phyloP scores from a whole-genome alignment of 352 stramenopile genomes.

The Peronospora belbahrii region DNA sequence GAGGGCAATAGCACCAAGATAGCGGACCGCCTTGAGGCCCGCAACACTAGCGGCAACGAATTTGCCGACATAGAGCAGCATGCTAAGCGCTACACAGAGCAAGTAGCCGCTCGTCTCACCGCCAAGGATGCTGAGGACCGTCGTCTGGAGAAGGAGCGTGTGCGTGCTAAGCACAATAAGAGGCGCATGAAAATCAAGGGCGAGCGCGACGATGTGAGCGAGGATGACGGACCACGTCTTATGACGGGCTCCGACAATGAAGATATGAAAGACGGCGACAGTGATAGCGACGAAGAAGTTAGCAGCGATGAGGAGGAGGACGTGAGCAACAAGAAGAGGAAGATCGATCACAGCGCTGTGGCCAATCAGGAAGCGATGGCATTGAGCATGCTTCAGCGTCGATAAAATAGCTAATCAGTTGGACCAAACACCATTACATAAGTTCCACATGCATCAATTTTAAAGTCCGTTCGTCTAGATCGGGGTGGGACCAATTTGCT shows the following conservation, averaged over 20 bases:
- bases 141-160: conserved; percentile 75
- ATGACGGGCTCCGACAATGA: conserved; percentile 35
- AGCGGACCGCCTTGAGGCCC: conserved; percentile 50
- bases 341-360: conserved; percentile 42
- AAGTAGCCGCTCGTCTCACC: conserved; percentile 60
- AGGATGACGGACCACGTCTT: conserved; percentile 24
- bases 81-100: conserved; percentile 48
- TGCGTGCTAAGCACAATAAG: conserved; percentile 87
- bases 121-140: conserved; percentile 78
- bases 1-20: conserved; percentile 81
- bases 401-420: conserved; percentile 19
- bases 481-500: conserved; percentile 7
- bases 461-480: neutral
- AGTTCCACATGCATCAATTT: neutral
- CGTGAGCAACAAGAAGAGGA: conserved; percentile 18
- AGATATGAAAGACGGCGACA: conserved; percentile 32
- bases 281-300: conserved; percentile 20
- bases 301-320: conserved; percentile 23
- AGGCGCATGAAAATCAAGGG: conserved; percentile 81
- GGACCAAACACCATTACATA: no score
- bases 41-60: conserved; percentile 30
- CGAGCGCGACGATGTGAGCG: conserved; percentile 47
- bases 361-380: conserved; percentile 74
- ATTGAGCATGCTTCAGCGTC: conserved; percentile 66
- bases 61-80: conserved; percentile 66